Conservation (phyloP, 192 early-diverging fungal genomes). For the Coemansia reversa region DNA sequence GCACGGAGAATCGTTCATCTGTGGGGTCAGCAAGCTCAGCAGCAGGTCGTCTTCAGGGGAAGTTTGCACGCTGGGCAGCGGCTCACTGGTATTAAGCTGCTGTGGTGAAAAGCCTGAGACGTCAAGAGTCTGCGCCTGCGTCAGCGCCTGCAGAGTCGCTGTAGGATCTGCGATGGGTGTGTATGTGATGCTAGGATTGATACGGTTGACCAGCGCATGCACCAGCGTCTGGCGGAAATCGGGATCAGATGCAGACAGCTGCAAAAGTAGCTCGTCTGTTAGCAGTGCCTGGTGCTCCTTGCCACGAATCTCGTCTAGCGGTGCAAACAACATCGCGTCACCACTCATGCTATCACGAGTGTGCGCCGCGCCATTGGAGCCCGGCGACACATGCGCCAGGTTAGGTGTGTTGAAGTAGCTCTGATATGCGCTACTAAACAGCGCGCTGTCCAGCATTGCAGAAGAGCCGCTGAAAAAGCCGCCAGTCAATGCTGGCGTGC, state of each 20-base stretch:
- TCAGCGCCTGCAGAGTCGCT: conserved; percentile 7
- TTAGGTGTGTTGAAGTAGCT: conserved; percentile 44
- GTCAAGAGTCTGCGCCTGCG: conserved; percentile 13
- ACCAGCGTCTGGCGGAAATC: conserved; percentile 41
- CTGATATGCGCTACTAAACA: conserved; percentile 35
- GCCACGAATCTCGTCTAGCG: conserved; percentile 42
- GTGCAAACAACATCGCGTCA: conserved; percentile 41
- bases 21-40: conserved; percentile 37
- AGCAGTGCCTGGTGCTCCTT: conserved; percentile 10
- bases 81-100: no score
- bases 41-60: conserved; percentile 42
- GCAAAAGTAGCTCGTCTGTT: conserved; percentile 24
- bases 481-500: conserved; percentile 16
- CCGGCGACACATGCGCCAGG: conserved; percentile 8
- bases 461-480: conserved; percentile 4
- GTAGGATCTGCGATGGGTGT: conserved; percentile 10
- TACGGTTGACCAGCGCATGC: conserved; percentile 47
- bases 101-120: background rate
- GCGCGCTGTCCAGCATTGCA: conserved; percentile 10
- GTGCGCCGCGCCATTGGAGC: background rate
- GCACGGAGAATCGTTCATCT: conserved; percentile 3
- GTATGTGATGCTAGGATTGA: conserved; percentile 40
- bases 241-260: conserved; percentile 31
- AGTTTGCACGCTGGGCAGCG: conserved; percentile 13
- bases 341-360: background rate